Percentiles rank a stretch among this genome's conserved stretches.
Conservation (phyloP, 2,329 filamentous ascomycete species). For the Cercospora zeae-maydis region DNA sequence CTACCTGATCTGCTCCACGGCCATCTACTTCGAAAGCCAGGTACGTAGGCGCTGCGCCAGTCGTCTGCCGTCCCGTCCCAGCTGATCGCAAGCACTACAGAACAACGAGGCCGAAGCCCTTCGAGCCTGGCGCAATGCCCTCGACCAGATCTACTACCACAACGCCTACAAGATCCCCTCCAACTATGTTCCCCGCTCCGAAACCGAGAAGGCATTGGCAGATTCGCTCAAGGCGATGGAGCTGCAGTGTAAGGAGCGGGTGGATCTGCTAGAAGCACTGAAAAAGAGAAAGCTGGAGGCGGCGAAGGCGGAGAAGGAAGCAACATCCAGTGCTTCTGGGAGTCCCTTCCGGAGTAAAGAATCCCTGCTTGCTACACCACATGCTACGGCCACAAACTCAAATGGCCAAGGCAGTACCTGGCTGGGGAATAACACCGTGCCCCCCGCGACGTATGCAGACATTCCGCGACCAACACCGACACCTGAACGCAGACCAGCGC, state of each 20-base stretch:
- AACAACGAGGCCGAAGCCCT: slow-evolving; percentile 88
- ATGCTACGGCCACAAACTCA: slow-evolving; percentile 11
- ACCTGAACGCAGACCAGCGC: slow-evolving; percentile 26
- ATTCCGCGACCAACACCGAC: slow-evolving; percentile 59
- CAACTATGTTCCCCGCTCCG: slow-evolving; percentile 66
- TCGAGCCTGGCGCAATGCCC: slow-evolving; percentile 81
- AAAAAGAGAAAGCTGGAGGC: slow-evolving; percentile 60
- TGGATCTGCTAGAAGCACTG: slow-evolving; percentile 81
- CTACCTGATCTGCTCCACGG: slow-evolving; percentile 90
- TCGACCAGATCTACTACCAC: slow-evolving; percentile 84
- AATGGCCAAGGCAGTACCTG: slow-evolving; percentile 40
- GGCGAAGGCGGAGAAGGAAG: slow-evolving; percentile 38
- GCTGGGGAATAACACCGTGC: slow-evolving; percentile 78
- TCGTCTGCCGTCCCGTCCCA: neutral
- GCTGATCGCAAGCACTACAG: slow-evolving; percentile 52
- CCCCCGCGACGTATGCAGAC: slow-evolving; percentile 73
- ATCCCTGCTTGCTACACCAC: slow-evolving; percentile 22
- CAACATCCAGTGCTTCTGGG: slow-evolving; percentile 8
- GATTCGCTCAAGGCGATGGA: slow-evolving; percentile 81
- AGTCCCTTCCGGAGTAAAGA: slow-evolving; percentile 28
- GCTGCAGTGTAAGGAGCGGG: slow-evolving; percentile 86
- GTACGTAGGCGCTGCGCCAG: slow-evolving; percentile 46
- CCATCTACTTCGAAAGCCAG: slow-evolving; percentile 92
- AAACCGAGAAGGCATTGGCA: slow-evolving; percentile 78
- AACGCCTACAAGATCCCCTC: slow-evolving; percentile 70